A percentile compares a stretch with the other conserved stretches of the same genome.
phyloP scores from a whole-genome alignment of 345 rosid genomes.

The Draba incana region DNA sequence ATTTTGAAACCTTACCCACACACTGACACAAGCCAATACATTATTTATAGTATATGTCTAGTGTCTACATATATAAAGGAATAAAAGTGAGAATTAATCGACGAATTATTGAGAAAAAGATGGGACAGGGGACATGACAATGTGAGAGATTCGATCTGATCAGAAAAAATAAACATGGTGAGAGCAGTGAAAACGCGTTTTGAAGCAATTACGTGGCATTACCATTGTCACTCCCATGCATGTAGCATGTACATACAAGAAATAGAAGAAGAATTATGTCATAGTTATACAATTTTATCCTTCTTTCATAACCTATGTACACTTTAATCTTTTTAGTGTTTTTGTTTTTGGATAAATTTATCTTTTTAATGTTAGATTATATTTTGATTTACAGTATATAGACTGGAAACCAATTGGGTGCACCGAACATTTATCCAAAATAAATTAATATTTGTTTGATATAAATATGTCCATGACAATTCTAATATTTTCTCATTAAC shows the following conservation, averaged over 20 bases:
- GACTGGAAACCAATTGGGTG: neutral
- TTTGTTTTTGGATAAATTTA: too few species aligned
- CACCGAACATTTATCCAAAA: neutral
- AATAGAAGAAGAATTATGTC: neutral
- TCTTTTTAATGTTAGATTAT: too few species aligned
- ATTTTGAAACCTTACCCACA: neutral
- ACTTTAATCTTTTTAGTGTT: neutral
- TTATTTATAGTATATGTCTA: too few species aligned
- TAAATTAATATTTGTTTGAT: neutral
- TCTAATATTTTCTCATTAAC: neutral
- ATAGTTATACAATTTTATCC: neutral
- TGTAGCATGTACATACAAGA: neutral
- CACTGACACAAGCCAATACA: neutral
- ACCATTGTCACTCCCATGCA: neutral
- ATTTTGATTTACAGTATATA: neutral
- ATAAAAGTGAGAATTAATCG: too few species aligned
- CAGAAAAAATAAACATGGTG: neutral
- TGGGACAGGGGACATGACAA: constrained; percentile 6
- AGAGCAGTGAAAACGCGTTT: constrained; percentile 9
- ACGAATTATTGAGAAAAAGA: neutral
- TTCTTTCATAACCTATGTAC: too few species aligned
- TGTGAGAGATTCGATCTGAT: constrained; percentile 1
- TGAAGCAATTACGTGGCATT: neutral
- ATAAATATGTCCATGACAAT: neutral
- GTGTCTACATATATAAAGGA: too few species aligned